Conservation (phyloP, 176 grass and related monocot genomes). For the Panicum miliaceum region DNA sequence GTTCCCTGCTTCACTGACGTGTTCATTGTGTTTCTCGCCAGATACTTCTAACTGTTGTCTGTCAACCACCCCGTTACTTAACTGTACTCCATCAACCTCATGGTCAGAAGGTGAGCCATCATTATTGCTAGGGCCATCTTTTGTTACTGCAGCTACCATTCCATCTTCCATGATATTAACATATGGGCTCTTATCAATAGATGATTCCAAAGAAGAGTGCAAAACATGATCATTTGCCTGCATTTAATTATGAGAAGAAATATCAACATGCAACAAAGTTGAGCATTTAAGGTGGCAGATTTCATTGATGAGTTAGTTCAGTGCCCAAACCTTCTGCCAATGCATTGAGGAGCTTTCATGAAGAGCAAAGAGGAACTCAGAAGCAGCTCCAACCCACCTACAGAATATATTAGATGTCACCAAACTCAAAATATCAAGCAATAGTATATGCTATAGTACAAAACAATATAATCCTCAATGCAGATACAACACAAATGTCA, state of each 20-base stretch:
- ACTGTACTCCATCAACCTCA: slow-evolving; percentile 41
- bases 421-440: neutral
- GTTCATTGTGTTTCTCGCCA: slow-evolving; percentile 23
- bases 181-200: slow-evolving; percentile 88
- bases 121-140: slow-evolving; percentile 35
- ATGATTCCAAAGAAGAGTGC: slow-evolving; percentile 75
- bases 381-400: slow-evolving; percentile 88
- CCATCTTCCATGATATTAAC: slow-evolving; percentile 83
- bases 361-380: slow-evolving; percentile 77
- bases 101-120: slow-evolving; percentile 22
- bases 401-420: slow-evolving; percentile 38
- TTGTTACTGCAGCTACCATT: slow-evolving; percentile 63
- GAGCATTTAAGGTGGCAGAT: neutral
- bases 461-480: neutral
- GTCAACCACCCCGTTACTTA: neutral
- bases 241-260: slow-evolving; percentile 42
- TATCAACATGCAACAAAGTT: neutral
- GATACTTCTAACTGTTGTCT: slow-evolving; percentile 16
- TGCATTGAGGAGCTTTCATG: slow-evolving; percentile 80
- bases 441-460: neutral
- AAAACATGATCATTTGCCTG: slow-evolving; percentile 55
- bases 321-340: slow-evolving; percentile 57
- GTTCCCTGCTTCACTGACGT: slow-evolving; percentile 16
- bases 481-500: slow-evolving; percentile 28
- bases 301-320: slow-evolving; percentile 39